Conservation (phyloP, 2,329 filamentous ascomycete genomes). For the Aureobasidium uvarum region DNA sequence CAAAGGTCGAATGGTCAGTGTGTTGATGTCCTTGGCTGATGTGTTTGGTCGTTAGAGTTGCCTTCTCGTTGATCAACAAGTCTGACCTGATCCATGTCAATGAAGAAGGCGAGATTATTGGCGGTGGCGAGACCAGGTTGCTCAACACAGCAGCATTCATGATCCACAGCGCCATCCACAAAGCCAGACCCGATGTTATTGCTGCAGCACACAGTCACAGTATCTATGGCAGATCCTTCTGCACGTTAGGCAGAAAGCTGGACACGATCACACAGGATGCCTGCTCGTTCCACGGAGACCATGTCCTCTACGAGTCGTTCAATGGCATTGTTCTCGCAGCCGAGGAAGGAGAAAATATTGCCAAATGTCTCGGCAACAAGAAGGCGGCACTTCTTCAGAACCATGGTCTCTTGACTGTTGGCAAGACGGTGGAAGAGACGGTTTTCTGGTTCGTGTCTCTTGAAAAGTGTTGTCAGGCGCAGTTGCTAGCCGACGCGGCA, state of each 20-base stretch:
- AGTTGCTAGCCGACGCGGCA: conserved; percentile 57
- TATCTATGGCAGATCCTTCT: conserved; percentile 48
- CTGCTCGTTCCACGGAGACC: conserved; percentile 45
- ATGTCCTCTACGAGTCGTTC: conserved; percentile 45
- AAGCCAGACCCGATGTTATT: conserved; percentile 46
- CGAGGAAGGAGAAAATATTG: conserved; percentile 49
- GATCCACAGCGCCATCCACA: conserved; percentile 47
- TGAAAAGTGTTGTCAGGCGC: conserved; percentile 45
- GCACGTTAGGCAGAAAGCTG: conserved; percentile 44
- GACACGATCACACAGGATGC: conserved; percentile 49
- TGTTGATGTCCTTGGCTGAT: not conserved
- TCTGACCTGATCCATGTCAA: conserved; percentile 50
- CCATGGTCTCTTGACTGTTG: conserved; percentile 49
- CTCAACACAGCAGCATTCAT: conserved; percentile 50
- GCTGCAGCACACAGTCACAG: conserved; percentile 49
- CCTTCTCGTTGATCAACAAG: conserved; percentile 47
- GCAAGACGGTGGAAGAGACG: conserved; percentile 44
- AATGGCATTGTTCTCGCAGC: conserved; percentile 49
- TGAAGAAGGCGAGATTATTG: conserved; percentile 45
- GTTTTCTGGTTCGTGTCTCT: conserved; percentile 46
- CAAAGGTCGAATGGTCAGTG: not conserved
- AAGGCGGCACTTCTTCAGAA: conserved; percentile 47
- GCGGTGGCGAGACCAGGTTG: conserved; percentile 41
- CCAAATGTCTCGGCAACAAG: conserved; percentile 41
- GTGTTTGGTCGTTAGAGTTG: conserved; percentile 36